Evolutionary conservation across 352 stramenopile species (phyloP).

Genomic region (Paralagenidium karlingii): DNA sequence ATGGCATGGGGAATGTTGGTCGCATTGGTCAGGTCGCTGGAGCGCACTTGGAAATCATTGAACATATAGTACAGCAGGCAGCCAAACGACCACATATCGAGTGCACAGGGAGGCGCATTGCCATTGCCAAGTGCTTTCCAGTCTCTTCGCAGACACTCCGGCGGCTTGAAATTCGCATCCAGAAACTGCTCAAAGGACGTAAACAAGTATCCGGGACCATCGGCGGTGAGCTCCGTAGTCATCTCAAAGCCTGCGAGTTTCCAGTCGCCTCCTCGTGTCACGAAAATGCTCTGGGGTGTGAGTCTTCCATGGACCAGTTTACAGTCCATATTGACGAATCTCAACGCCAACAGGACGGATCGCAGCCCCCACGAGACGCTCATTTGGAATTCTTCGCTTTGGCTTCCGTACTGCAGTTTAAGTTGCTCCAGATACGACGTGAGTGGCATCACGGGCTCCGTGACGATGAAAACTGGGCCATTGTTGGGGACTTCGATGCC

Average conservation of each 20-base stretch:
- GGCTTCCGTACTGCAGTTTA: slow-evolving; percentile 35
- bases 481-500: slow-evolving; percentile 59
- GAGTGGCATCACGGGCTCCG: slow-evolving; percentile 87
- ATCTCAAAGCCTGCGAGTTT: slow-evolving; percentile 92
- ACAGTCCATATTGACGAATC: slow-evolving; percentile 91
- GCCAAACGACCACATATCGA: slow-evolving; percentile 71
- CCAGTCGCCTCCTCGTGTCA: slow-evolving; percentile 91
- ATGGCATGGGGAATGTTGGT: slow-evolving; percentile 57
- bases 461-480: slow-evolving; percentile 89
- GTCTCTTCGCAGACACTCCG: slow-evolving; percentile 75
- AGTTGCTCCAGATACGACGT: slow-evolving; percentile 78
- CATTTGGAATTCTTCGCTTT: slow-evolving; percentile 64
- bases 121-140: slow-evolving; percentile 44
- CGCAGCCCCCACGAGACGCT: slow-evolving; percentile 89
- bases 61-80: slow-evolving; percentile 70
- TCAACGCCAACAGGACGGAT: slow-evolving; percentile 85
- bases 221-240: slow-evolving; percentile 71
- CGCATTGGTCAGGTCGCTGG: slow-evolving; percentile 35
- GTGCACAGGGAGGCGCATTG: slow-evolving; percentile 22
- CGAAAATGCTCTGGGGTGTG: slow-evolving; percentile 85
- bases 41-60: slow-evolving; percentile 50
- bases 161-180: slow-evolving; percentile 65
- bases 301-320: slow-evolving; percentile 90
- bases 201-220: slow-evolving; percentile 69
- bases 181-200: slow-evolving; percentile 76